phyloP scores from a whole-genome alignment of 352 stramenopile species.

The Pythium angustatum region DNA sequence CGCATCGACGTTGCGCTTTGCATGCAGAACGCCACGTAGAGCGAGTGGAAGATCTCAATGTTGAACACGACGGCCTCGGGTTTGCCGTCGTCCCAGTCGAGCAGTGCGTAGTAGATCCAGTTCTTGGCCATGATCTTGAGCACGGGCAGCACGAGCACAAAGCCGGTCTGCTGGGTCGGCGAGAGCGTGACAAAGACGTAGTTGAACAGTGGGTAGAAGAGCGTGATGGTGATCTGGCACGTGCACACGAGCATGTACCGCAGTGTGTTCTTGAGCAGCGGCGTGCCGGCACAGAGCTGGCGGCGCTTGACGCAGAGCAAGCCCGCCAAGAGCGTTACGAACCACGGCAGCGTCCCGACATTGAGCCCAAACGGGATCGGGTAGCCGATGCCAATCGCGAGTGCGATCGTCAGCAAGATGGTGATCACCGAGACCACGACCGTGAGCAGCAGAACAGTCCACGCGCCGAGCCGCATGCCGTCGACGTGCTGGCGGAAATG shows the following conservation, averaged over 20 bases:
- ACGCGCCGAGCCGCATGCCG: slow-evolving; percentile 1
- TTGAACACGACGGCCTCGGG: slow-evolving; percentile 53
- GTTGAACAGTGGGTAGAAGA: slow-evolving; percentile 49
- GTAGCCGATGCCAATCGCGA: slow-evolving; percentile 16
- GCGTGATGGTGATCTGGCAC: slow-evolving; percentile 21
- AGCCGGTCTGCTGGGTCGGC: slow-evolving; percentile 29
- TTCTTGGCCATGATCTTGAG: slow-evolving; percentile 53
- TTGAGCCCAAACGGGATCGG: slow-evolving; percentile 19
- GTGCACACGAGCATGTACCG: slow-evolving; percentile 16
- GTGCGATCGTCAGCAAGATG: slow-evolving; percentile 2
- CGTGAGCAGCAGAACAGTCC: slow-evolving; percentile 1
- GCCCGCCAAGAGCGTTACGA: slow-evolving; percentile 2
- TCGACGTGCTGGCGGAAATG: slow-evolving; percentile 20
- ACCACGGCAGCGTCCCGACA: slow-evolving; percentile 16
- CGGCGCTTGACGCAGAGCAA: slow-evolving; percentile 1
- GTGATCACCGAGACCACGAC: slow-evolving; percentile 11
- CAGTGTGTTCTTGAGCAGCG: background rate
- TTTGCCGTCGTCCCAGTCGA: slow-evolving; percentile 33
- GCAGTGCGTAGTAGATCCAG: slow-evolving; percentile 27
- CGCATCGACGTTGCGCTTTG: slow-evolving; percentile 31
- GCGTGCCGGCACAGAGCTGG: background rate
- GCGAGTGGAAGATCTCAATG: slow-evolving; percentile 50
- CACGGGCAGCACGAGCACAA: slow-evolving; percentile 38
- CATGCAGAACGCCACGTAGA: slow-evolving; percentile 48
- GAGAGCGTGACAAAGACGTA: slow-evolving; percentile 34